These are phyloP conservation scores for Hyaloraphidium curvatum DNA, from an alignment of 192 early-diverging fungal genomes.

Conservation along the genomic window DNA sequence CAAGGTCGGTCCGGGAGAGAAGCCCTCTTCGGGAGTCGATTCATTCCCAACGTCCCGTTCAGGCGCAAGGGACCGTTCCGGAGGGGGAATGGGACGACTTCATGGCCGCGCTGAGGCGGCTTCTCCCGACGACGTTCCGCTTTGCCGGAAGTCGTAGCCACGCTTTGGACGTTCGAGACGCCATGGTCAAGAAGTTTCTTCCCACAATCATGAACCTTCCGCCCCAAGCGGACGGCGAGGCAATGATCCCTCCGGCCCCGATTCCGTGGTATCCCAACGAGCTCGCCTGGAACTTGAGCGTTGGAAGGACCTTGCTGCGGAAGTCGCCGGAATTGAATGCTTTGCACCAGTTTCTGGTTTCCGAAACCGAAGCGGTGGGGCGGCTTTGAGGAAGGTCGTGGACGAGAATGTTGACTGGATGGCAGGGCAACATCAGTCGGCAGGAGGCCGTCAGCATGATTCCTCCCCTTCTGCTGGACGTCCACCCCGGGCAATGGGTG, in stretches of 20 bases:
- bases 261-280: conserved; percentile 76
- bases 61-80: conserved; percentile 42
- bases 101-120: conserved; percentile 43
- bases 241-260: conserved; percentile 51
- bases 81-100: conserved; percentile 71
- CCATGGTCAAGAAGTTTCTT: conserved; percentile 42
- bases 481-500: conserved; percentile 61
- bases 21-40: not conserved
- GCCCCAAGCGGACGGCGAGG: conserved; percentile 45
- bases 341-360: conserved; percentile 87
- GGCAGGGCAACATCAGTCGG: conserved; percentile 75
- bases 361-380: conserved; percentile 78
- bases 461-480: conserved; percentile 80
- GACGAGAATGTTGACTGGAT: not conserved
- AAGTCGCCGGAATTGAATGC: conserved; percentile 51
- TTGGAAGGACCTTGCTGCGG: conserved; percentile 52
- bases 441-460: conserved; percentile 98
- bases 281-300: conserved; percentile 71
- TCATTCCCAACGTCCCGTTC: not conserved
- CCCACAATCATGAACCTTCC: conserved; percentile 30
- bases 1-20: conserved; percentile 19
- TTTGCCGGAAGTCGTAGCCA: conserved; percentile 76
- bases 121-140: conserved; percentile 78
- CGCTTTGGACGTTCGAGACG: conserved; percentile 37
- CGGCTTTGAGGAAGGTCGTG: not conserved